Base-by-base conservation (phyloP, 371 early-diverging fungal genomes). In the Rhizopus delemar region DNA sequence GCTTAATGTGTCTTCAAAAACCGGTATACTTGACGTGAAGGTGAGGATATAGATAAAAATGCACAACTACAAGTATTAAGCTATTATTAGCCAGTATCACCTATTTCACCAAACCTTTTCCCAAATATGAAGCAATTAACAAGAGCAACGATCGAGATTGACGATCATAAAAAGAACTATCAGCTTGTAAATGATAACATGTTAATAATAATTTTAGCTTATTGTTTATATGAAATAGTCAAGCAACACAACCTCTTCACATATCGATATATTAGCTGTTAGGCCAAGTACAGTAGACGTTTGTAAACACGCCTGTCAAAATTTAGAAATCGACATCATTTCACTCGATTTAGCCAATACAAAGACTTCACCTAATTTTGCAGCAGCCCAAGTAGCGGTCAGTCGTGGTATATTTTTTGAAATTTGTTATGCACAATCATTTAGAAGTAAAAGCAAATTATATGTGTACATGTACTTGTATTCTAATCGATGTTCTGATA, bases 371-470 rank as follows among this genome's bases (percentile, higher is more conserved):
- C 84, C 64, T 73, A 92, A 53, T 63, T 96, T 65, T 86, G 91
- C 15, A 86, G 86, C 75, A 74, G 85, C 75, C 56, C 93, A 57
- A 85, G 89, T 73, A 74, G 85, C 67, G 68, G 89, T 93, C 3
- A 81, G 82, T 16, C 83, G 90, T 32, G 97, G 96, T 8, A 77
- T 94, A 6, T 81, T 80, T 59, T 93, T 98, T 65, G 98, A 98
- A 66, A 82, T 98, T 11, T 79, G 85, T n/a, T 95, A 94, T 62
- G 71, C 82, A 4, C 86, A 82, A 8, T 85, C 89, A 8, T 79
- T 92, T 35, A 61, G 87, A 75, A 90, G 90, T 88, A 71, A 58
- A 60, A 51, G 32, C 5, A 22, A 22, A 22, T 22, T 22, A 22
- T 22, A 22, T 22, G 22, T 22, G 22, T 22, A 22, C 22, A 22